These are phyloP conservation scores for Calonectria pteridis DNA, from an alignment of 2,329 filamentous ascomycete genomes.

Conservation along the genomic window DNA sequence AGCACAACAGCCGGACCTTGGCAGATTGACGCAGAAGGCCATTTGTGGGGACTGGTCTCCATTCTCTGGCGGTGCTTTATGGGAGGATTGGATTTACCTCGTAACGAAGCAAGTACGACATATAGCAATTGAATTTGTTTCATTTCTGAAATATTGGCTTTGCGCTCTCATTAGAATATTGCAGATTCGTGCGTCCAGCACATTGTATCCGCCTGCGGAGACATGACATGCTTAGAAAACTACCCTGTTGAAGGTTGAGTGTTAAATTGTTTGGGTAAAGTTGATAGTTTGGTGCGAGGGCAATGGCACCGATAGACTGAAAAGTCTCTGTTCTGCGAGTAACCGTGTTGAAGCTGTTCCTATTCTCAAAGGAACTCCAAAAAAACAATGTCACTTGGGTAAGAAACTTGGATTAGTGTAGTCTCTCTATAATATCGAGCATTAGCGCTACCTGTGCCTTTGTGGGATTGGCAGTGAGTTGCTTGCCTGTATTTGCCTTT, in stretches of 20 bases:
- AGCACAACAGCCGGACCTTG: slow-evolving; percentile 15
- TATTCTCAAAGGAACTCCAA: no score
- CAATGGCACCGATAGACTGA: no score
- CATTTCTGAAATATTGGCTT: neutral
- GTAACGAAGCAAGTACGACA: slow-evolving; percentile 34
- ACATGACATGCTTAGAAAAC: neutral
- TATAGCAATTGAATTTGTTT: slow-evolving; percentile 4
- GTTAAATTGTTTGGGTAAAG: no score
- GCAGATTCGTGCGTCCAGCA: no score
- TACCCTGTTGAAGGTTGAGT: no score
- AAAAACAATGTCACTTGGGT: neutral
- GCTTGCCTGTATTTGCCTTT: neutral
- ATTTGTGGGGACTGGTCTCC: neutral
- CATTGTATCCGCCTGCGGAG: no score
- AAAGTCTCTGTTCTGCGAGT: no score
- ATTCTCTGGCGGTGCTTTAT: neutral
- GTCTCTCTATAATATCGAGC: neutral
- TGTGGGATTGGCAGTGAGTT: neutral
- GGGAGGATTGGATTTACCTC: slow-evolving; percentile 15
- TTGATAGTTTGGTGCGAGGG: no score
- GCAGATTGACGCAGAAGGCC: slow-evolving; percentile 30
- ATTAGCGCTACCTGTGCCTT: neutral
- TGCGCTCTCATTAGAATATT: no score
- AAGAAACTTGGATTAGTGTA: neutral
- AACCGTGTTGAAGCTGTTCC: no score